Evolutionary conservation across 1,284 basidiomycete species (phyloP).

Genomic region (Moesziomyces sp.): DNA sequence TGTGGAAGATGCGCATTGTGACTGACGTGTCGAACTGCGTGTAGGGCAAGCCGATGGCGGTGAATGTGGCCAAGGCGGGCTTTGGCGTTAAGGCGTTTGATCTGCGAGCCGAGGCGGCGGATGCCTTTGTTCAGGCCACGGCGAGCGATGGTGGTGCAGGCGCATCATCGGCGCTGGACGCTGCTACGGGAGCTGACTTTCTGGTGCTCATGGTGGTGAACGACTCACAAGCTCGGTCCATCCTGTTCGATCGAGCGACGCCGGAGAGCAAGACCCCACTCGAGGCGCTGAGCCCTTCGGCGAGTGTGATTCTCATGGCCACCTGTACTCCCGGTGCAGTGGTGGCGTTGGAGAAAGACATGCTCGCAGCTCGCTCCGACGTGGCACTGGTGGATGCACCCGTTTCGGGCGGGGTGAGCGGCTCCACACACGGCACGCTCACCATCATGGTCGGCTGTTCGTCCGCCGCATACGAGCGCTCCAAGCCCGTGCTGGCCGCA

Average conservation of each 20-base stretch:
- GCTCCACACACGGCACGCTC: conserved; percentile 64
- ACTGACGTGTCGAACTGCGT: background rate
- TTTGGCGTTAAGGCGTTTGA: conserved; percentile 22
- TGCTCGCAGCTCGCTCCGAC: conserved; percentile 50
- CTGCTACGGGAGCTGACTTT: conserved; percentile 6
- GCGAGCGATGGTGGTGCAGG: background rate
- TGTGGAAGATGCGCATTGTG: background rate
- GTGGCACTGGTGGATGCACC: conserved; percentile 67
- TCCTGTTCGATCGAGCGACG: conserved; percentile 7
- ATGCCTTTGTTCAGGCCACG: conserved; percentile 3
- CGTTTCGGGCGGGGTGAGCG: conserved; percentile 64
- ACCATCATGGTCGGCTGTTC: conserved; percentile 67
- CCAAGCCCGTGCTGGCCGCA: conserved; percentile 58
- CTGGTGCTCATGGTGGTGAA: conserved; percentile 37
- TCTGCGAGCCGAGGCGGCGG: conserved; percentile 15
- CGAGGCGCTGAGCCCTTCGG: conserved; percentile 56
- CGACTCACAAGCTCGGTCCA: conserved; percentile 20
- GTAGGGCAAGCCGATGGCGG: conserved; percentile 23
- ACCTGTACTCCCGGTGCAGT: conserved; percentile 67
- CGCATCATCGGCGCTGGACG: conserved; percentile 5
- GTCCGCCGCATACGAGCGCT: conserved; percentile 43
- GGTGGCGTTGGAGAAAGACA: conserved; percentile 26
- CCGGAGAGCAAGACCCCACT: background rate
- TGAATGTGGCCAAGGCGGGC: conserved; percentile 17
- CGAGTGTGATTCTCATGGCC: conserved; percentile 68